Evolutionary conservation across 352 stramenopile species (phyloP).

Genomic region (Phytophthora tentaculata): DNA sequence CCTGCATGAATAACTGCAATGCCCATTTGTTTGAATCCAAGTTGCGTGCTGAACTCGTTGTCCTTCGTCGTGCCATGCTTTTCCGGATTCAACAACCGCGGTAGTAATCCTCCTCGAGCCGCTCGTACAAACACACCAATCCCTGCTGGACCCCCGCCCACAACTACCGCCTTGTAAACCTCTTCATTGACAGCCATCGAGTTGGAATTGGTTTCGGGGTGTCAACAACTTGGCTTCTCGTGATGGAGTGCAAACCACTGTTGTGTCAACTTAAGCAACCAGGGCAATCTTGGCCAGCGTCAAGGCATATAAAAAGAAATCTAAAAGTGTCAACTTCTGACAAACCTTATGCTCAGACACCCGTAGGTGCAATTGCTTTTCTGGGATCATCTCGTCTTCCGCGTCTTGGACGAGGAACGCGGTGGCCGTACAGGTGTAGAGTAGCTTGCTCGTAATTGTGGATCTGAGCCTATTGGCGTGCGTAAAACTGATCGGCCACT

Average conservation of each 20-base stretch:
- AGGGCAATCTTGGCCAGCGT: not conserved
- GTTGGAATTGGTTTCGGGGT: not conserved
- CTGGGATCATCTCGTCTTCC: constrained; percentile 33
- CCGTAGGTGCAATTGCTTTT: constrained; percentile 1
- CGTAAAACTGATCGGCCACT: constrained; percentile 51
- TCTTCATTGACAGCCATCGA: constrained; percentile 33
- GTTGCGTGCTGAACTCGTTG: constrained; percentile 38
- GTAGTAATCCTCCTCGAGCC: constrained; percentile 62
- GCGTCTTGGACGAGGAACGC: constrained; percentile 31
- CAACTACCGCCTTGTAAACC: constrained; percentile 76
- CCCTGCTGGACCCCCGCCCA: constrained; percentile 73
- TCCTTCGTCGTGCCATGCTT: constrained; percentile 52
- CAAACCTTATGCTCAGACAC: constrained; percentile 12
- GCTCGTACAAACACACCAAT: constrained; percentile 82
- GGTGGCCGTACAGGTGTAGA: constrained; percentile 58
- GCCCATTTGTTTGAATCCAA: constrained; percentile 60
- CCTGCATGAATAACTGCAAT: constrained; percentile 72
- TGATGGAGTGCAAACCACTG: constrained; percentile 6
- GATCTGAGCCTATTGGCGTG: constrained; percentile 64
- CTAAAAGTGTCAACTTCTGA: constrained; percentile 10
- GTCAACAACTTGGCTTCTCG: not conserved
- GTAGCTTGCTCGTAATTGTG: constrained; percentile 81
- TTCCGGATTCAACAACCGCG: constrained; percentile 55
- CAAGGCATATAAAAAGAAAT: constrained; percentile 35
- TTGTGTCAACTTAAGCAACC: not conserved